These are phyloP conservation scores for Wickerhamomyces sp. DNA, from an alignment of 1,139 yeast genomes.

Conservation along the genomic window DNA sequence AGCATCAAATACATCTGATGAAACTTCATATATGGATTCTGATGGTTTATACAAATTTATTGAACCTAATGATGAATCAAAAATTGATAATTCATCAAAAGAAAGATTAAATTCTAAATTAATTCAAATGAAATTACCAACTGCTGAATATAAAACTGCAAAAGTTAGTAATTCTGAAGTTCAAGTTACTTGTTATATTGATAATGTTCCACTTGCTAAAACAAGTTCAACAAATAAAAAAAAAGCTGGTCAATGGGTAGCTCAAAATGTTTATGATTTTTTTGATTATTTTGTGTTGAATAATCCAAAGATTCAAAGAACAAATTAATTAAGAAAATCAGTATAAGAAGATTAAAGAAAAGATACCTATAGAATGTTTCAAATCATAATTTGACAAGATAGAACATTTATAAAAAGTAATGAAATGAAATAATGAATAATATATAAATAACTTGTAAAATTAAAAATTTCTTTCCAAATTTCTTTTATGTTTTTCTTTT, in stretches of 20 bases:
- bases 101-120: constrained; percentile 12
- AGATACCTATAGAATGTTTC: too few species aligned
- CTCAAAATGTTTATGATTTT: constrained; percentile 12
- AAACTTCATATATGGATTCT: not conserved
- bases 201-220: constrained; percentile 9
- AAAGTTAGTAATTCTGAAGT: constrained; percentile 15
- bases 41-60: constrained; percentile 1
- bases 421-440: too few species aligned
- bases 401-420: too few species aligned
- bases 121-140: constrained; percentile 4
- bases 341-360: too few species aligned
- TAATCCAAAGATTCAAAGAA: not conserved
- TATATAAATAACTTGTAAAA: too few species aligned
- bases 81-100: constrained; percentile 13
- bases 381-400: too few species aligned
- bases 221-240: constrained; percentile 17
- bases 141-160: constrained; percentile 16
- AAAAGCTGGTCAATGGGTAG: constrained; percentile 18
- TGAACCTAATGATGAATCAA: constrained; percentile 2
- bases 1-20: not conserved
- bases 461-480: not conserved
- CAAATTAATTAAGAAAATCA: too few species aligned
- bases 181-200: constrained; percentile 13
- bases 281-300: constrained; percentile 5
- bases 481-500: not conserved